Evolutionary conservation across 176 grass and related monocot genomes (phyloP).

Genomic region (Rhynchospora tenuis): DNA sequence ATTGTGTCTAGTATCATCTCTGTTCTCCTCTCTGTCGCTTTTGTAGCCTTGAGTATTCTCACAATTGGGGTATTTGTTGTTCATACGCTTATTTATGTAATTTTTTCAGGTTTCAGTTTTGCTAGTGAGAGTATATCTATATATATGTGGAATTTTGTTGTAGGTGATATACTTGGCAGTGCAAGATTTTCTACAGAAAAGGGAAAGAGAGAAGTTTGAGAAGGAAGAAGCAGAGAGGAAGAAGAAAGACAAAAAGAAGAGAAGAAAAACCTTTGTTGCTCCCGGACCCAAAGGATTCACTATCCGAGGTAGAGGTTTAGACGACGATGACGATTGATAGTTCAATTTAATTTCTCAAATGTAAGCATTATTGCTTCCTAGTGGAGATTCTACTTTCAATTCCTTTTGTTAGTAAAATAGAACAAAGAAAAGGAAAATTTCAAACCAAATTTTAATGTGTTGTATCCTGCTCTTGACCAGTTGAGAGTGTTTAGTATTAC

Average conservation of each 20-base stretch:
- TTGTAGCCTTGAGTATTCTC: constrained; percentile 8
- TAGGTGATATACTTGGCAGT: constrained; percentile 34
- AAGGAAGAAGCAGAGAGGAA: constrained; percentile 32
- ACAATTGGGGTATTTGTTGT: constrained; percentile 12
- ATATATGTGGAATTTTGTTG: not conserved
- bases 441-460: not conserved
- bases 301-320: not conserved
- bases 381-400: not conserved
- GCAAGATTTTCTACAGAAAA: constrained; percentile 49
- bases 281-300: not conserved
- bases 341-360: not conserved
- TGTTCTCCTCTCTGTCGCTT: not conserved
- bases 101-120: not conserved
- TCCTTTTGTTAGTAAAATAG: not conserved
- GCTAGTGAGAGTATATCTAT: not conserved
- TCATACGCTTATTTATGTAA: not conserved
- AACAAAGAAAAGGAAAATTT: not conserved
- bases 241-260: constrained; percentile 25
- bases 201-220: constrained; percentile 41
- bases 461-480: not conserved
- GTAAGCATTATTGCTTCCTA: not conserved
- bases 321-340: not conserved
- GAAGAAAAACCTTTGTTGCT: not conserved
- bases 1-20: not conserved
- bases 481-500: not conserved